Base-by-base conservation (phyloP, 257 asterid genomes). In the Galeopsis tetrahit region DNA sequence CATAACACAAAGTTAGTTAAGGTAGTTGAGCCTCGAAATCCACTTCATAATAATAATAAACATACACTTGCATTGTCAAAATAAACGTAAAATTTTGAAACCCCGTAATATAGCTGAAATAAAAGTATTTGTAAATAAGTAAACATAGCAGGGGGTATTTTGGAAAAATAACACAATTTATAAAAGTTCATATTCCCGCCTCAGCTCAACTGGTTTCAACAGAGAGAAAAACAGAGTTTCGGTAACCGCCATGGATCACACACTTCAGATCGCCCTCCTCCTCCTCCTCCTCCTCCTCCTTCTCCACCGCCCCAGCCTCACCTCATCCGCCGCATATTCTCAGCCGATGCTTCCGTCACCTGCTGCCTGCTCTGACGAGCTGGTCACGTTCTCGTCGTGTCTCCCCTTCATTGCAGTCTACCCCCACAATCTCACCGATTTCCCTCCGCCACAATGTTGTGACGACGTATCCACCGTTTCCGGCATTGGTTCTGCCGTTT, bases 371-470 rank as follows among this genome's bases (percentile, higher is more conserved):
- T 74, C 91, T 49, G 90, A 83, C 80, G 84, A 86, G 68, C 76
- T 93, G 70, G 88, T 89, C 34, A 21, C 70, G 7, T 86, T 93
- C 81, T 90, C 98, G 10, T 55, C 82, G 33, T 93, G 98, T 63
- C 92, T 93, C 17, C 79, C 91, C 0, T 90, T 78, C 83, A 77
- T 85, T 59, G 78, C 96, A n/a, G 72, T 63, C 10, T 65, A 76
- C 61, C 94, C 96, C 15, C 87, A 89, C 88, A 93, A 90, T 72
- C 70, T 68, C 74, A 82, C 93, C 48, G 82, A 42, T 35, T 71
- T 77, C 28, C 98, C 97, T 15, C 76, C 93, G 31, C 76, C 78
- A 35, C 83, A 83, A 67, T 93, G 98, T 77, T 93, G 97, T 76
- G 69, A 80, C 40, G 83, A 73, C 49, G 69, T 90, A 17, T 76